A percentile compares a stretch with the other conserved stretches of the same genome.
Evolutionary conservation across 805 yeast genomes (phyloP).

Genomic region (Tetrapisispora phaffii): DNA sequence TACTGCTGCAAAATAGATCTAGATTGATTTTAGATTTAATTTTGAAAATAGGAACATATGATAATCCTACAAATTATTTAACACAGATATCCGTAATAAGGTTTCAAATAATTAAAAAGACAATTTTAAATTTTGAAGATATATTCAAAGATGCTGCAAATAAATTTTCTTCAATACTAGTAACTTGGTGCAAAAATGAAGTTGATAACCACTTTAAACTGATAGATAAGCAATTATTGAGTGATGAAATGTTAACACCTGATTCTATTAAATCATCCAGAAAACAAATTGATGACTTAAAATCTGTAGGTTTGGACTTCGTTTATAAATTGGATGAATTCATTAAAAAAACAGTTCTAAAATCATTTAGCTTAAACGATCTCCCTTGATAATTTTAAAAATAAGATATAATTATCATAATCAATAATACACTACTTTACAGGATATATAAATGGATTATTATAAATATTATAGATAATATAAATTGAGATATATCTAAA

Average conservation of each 20-base stretch:
- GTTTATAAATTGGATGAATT: conserved; percentile 51
- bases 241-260: conserved; percentile 44
- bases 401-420: not conserved
- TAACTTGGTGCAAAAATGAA: conserved; percentile 69
- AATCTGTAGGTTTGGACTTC: conserved; percentile 60
- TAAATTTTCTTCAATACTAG: conserved; percentile 44
- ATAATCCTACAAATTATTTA: conserved; percentile 50
- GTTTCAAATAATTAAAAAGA: conserved; percentile 49
- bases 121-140: conserved; percentile 44
- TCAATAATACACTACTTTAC: not conserved
- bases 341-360: conserved; percentile 15
- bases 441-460: not conserved
- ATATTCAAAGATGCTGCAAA: conserved; percentile 36
- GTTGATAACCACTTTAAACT: conserved; percentile 48
- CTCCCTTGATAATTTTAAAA: not conserved
- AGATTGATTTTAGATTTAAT: conserved; percentile 39
- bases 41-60: conserved; percentile 36
- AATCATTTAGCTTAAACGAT: not conserved
- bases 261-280: conserved; percentile 47
- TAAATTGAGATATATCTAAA: not conserved
- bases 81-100: conserved; percentile 53
- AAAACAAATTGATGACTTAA: conserved; percentile 53
- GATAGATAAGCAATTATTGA: conserved; percentile 58
- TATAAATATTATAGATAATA: not conserved
- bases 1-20: conserved; percentile 41